Conservation (phyloP, 1,284 basidiomycete species). For the Sutorius eximius region DNA sequence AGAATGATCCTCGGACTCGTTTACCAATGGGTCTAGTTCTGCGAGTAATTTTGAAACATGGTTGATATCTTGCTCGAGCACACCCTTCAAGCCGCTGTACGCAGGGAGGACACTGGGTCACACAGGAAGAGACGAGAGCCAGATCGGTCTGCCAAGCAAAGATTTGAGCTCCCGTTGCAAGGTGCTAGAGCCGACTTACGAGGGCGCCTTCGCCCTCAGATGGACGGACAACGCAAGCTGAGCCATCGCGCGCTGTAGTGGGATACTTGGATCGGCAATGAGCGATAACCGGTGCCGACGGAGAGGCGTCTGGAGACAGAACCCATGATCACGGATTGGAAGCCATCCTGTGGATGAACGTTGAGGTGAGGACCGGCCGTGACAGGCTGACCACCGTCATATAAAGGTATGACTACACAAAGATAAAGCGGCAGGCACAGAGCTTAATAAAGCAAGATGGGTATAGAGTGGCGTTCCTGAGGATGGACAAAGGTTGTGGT, state of each 20-base stretch:
- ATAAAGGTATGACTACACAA: neutral
- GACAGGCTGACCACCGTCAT: neutral
- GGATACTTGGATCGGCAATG: neutral
- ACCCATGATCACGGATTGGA: neutral
- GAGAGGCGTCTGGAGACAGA: neutral
- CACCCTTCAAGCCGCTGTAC: constrained; percentile 33
- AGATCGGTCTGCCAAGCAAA: no score
- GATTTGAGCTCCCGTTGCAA: neutral
- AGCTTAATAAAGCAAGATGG: neutral
- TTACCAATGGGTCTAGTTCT: constrained; percentile 25
- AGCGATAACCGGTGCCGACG: constrained; percentile 8
- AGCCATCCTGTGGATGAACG: neutral
- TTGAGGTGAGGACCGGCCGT: neutral
- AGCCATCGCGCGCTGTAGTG: neutral
- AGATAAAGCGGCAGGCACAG: neutral
- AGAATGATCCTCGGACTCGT: constrained; percentile 9
- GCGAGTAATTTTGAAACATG: constrained; percentile 38
- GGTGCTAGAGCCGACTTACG: constrained; percentile 6
- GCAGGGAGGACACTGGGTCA: constrained; percentile 32
- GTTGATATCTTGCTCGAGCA: constrained; percentile 30
- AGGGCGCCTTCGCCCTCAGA: constrained; percentile 2
- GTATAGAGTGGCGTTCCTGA: constrained; percentile 1
- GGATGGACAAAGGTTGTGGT: neutral
- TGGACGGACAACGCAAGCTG: neutral
- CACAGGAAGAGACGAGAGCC: no score